Base-by-base conservation (phyloP, 495 filamentous ascomycete genomes). In the Penicillium maclennaniae region DNA sequence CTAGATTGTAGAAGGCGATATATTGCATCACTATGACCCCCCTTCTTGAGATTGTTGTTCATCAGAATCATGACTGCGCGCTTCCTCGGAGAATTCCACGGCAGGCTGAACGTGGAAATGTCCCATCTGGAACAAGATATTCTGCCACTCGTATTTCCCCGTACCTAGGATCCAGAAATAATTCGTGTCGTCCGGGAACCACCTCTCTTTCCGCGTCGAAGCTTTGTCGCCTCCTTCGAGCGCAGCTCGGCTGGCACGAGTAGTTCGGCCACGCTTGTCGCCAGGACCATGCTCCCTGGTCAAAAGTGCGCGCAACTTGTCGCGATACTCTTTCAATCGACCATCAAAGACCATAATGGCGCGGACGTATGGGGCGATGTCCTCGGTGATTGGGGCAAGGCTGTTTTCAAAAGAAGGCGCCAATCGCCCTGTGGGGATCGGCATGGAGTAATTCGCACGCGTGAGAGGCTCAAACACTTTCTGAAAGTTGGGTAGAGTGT, bases 351-450 rank as follows among this genome's bases (percentile, higher is more conserved):
- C 72, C 25, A 90, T 84, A 56, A 97, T 96, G 9, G 77, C 73
- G 17, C 93, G 86, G 19, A 95, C 79, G 57, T 88, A 97, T 0
- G 92, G 92, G 0, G 88, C 90, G 7, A 96, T 69, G 53, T 98
- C 93, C 41, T 86, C 77, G 5, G 75, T 73, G 31, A 96, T 79
- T 8, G 83, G 71, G 3, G 69, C 60, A 37, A 84, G 61, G 0
- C 83, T 81, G 34, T 88, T 80, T 51, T 95, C 88, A 53, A 96
- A 88, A 0, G 84, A 78, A 0, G 88, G 90, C 0, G 82, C 66
- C 16, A 54, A 53, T 31, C 63, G 76, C 45, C 61, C 67, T 27
- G 56, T 68, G 14, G 62, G 45, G 7, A 56, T 53, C 16, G 59
- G 63, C 40, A 62, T 60, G 0, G 58, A 56, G 41, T 63, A 70